These are phyloP conservation scores for Hydnum rufescens DNA, from an alignment of 768 basidiomycete species.

Conservation along the genomic window DNA sequence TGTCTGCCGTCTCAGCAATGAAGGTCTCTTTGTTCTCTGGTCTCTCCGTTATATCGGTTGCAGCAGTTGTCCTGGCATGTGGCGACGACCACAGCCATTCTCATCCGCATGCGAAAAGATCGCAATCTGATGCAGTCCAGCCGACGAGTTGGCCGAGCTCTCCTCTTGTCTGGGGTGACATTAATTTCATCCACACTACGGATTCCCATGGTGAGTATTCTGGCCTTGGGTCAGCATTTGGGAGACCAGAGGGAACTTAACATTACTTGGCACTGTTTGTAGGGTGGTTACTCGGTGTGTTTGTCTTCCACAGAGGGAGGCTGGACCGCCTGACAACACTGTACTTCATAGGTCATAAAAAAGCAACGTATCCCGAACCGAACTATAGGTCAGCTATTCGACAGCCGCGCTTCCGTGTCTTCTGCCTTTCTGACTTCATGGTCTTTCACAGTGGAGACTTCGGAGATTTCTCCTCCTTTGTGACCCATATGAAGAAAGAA, in stretches of 20 bases:
- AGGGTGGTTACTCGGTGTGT: slow-evolving; percentile 8
- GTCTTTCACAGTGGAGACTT: slow-evolving; percentile 44
- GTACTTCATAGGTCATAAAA: slow-evolving; percentile 48
- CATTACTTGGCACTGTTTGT: too few species aligned
- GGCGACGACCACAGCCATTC: not conserved
- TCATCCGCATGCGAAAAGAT: not conserved
- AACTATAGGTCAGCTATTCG: too few species aligned
- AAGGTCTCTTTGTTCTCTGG: too few species aligned
- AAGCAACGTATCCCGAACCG: slow-evolving; percentile 46
- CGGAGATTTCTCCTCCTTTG: slow-evolving; percentile 80
- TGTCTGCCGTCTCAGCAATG: too few species aligned
- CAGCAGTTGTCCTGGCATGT: too few species aligned
- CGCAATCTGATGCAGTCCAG: not conserved
- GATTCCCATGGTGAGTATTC: slow-evolving; percentile 39
- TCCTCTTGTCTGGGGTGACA: slow-evolving; percentile 67
- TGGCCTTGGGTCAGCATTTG: not conserved
- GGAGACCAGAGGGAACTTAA: too few species aligned
- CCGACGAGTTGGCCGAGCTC: slow-evolving; percentile 37
- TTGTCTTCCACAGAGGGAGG: too few species aligned
- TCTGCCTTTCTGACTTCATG: too few species aligned
- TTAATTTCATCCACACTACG: slow-evolving; percentile 75
- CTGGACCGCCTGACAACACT: not conserved
- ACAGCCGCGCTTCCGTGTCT: too few species aligned
- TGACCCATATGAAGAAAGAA: slow-evolving; percentile 57
- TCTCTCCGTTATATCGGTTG: too few species aligned